These are phyloP conservation scores for Amanita fuliginea DNA, from an alignment of 768 basidiomycete genomes.

Conservation along the genomic window DNA sequence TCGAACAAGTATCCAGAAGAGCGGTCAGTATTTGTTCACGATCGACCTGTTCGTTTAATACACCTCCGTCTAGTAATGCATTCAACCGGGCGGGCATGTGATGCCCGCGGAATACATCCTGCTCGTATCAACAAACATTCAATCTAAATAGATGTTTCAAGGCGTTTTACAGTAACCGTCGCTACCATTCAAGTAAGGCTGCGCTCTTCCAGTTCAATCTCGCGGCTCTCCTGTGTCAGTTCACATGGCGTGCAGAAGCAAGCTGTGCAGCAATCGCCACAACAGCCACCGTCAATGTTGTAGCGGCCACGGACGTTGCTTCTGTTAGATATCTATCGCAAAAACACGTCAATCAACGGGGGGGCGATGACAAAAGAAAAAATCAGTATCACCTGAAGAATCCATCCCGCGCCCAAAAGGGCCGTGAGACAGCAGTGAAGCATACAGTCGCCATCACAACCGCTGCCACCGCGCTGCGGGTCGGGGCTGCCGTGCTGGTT, in stretches of 20 bases:
- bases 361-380: neutral
- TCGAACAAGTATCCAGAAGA: too few relatives aligned
- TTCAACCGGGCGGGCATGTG: too few relatives aligned
- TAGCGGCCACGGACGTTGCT: constrained; percentile 30
- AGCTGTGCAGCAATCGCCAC: constrained; percentile 27
- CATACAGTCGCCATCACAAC: constrained; percentile 24
- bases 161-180: too few relatives aligned
- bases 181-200: too few relatives aligned
- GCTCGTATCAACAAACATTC: too few relatives aligned
- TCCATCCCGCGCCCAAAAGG: constrained; percentile 22
- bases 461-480: constrained; percentile 21
- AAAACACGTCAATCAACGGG: neutral
- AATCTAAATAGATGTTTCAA: too few relatives aligned
- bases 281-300: constrained; percentile 31
- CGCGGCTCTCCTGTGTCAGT: constrained; percentile 23
- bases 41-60: too few relatives aligned
- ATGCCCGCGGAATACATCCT: too few relatives aligned
- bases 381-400: constrained; percentile 19
- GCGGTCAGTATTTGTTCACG: too few relatives aligned
- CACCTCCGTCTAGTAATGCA: too few relatives aligned
- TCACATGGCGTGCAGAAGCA: too few relatives aligned
- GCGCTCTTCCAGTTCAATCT: too few relatives aligned
- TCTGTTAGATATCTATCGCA: constrained; percentile 21
- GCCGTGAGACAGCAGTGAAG: constrained; percentile 20
- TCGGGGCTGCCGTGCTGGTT: constrained; percentile 22